A percentile compares a stretch with the other conserved stretches of the same genome.
Conservation (phyloP, 202 grass and related monocot species). For the Setaria italica region DNA sequence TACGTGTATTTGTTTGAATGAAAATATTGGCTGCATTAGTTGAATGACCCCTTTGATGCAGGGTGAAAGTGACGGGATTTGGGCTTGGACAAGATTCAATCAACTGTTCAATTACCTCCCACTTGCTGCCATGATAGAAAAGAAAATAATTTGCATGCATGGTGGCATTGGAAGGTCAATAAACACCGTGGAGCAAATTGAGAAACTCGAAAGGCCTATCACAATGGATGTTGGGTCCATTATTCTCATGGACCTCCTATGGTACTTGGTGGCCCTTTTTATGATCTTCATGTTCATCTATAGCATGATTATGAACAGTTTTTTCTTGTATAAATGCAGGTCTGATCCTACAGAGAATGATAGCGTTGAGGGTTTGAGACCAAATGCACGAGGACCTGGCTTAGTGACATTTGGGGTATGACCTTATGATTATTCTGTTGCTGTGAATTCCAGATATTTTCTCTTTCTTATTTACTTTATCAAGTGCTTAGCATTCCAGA, state of each 20-base stretch:
- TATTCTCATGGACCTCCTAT: constrained; percentile 96
- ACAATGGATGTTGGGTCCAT: constrained; percentile 99
- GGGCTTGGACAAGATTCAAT: constrained; percentile 98
- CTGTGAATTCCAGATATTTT: constrained; percentile 12
- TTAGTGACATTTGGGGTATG: constrained; percentile 97
- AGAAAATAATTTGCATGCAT: constrained; percentile 99
- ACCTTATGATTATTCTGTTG: constrained; percentile 16
- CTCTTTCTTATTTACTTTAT: background rate
- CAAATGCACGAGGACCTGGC: constrained; percentile 98
- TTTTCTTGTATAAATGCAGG: constrained; percentile 62
- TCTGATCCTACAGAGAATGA: constrained; percentile 99
- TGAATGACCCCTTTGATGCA: constrained; percentile 49
- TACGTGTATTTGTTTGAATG: constrained; percentile 19
- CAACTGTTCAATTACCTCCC: constrained; percentile 98
- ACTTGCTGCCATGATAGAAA: constrained; percentile 96
- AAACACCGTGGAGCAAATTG: constrained; percentile 91
- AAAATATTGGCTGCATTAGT: constrained; percentile 27
- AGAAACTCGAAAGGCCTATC: constrained; percentile 98
- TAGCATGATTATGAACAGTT: constrained; percentile 28
- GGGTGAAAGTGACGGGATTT: constrained; percentile 98
- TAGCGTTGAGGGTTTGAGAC: constrained; percentile 93
- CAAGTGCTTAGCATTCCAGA: background rate
- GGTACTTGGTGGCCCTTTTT: constrained; percentile 53
- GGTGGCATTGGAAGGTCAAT: constrained; percentile 98
- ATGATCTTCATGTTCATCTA: background rate